Evolutionary conservation across 2,329 filamentous ascomycete genomes (phyloP), one percentile per base, ranked within the genome.

Genomic region (Colletotrichum sp.): DNA sequence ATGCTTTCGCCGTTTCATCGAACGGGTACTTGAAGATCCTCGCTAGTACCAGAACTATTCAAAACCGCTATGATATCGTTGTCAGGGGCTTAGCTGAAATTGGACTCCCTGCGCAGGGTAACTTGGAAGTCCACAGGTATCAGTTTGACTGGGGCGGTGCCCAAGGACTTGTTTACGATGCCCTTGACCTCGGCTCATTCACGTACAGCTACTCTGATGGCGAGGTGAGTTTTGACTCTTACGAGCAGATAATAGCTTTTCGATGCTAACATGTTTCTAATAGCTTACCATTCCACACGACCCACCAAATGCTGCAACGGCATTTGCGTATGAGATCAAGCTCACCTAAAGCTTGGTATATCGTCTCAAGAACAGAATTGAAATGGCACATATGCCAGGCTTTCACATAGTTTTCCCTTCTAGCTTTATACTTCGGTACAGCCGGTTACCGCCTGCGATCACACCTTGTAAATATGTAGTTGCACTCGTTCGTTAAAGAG

Each of bases 311-410:
- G 6, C n/a, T 52, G 44, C 44, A 52, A 52, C 44, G 3, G 44
- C 44, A 22, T 52, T 52, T 52, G 11, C 44, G 2, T 52, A 52
- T 0, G 44, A 52, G 11, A 52, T 52, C 0, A 22, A 52, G 2
- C 44, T 52, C 0, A 22, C 12, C 44, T 52, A 52, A 52, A 13
- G 12, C 12, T 52, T 52, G 0, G 19, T 22, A 0, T 22, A 22
- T 13, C 6, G 11, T 52, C 19, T 52, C 44, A 52, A 22, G 44
- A 0, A 52, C n/a, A 0, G 11, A 0, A 0, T 22, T 52, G 44
- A 22, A 8, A 22, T 7, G 36, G 8, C 0, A 22, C 12, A 52
- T 52, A 0, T 1, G 44, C 5, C 6, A 4, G n/a, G 6, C 44
- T 52, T 22, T 52, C 44, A 52, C 11, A 52, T 22, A 0, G 0